Percentiles rank a stretch among this genome's conserved stretches.
Conservation (phyloP, 139 green algal species). For the Eudorina sp. region DNA sequence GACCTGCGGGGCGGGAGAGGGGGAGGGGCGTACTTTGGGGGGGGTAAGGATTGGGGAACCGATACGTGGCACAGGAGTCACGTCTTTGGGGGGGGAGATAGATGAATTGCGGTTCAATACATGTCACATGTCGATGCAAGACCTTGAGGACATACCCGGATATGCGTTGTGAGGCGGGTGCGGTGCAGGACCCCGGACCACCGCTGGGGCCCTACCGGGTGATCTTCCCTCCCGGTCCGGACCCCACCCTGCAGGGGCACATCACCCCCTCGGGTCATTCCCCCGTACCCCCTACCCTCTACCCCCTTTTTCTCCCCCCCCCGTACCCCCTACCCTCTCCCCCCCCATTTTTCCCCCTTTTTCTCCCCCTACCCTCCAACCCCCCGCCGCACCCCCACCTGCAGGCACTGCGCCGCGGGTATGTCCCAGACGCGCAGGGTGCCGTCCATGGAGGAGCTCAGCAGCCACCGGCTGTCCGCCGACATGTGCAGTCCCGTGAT, state of each 20-base stretch:
- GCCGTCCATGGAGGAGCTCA: constrained; percentile 89
- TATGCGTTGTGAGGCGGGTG: too few species aligned
- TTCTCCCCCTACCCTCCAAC: background rate
- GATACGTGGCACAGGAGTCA: too few species aligned
- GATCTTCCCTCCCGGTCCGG: too few species aligned
- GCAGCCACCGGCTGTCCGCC: constrained; percentile 89
- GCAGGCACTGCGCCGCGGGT: constrained; percentile 72
- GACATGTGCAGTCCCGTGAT: constrained; percentile 85
- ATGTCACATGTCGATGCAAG: too few species aligned
- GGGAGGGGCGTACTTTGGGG: background rate
- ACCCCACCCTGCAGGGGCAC: too few species aligned
- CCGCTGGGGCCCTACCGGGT: too few species aligned
- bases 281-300: too few species aligned
- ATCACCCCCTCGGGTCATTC: too few species aligned
- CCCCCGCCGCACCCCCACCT: constrained; percentile 38
- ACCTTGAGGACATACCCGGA: too few species aligned
- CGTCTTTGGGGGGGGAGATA: background rate
- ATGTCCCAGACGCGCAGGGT: constrained; percentile 95
- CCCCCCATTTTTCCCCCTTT: background rate
- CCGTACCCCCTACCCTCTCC: background rate
- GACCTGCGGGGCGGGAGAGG: constrained; percentile 61
- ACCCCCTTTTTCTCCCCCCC: background rate
- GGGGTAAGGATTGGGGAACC: background rate
- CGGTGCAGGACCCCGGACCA: too few species aligned
- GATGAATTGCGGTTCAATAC: background rate